Base-by-base conservation (phyloP, 2,329 filamentous ascomycete species). In the Fusarium acutatum region DNA sequence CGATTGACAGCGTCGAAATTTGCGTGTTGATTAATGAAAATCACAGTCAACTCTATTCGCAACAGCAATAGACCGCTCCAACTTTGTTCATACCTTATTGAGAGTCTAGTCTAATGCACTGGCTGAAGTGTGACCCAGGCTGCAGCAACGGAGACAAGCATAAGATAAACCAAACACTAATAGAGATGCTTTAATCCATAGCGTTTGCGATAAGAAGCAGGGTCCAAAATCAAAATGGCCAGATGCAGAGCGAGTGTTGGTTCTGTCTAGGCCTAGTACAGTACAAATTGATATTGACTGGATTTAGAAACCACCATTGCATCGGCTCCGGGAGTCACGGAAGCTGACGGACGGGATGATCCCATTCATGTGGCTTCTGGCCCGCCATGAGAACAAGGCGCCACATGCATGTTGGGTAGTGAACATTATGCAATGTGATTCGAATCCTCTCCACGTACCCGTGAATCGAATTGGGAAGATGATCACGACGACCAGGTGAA, bases 271-370 rank as follows among this genome's bases (percentile, higher is more conserved):
- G 7, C 34, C 20, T 30, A 34, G 47, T 56, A 32, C 37, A 32
- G 30, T 34, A 24, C 28, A 56, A 44, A 24, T 60, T 47, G 38
- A 30, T 37, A 22, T 30, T 30, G 15, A 44, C 61, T 40, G 35
- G 14, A 47, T 49, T 62, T 49, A 62, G 65, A 68, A 64, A 63
- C 65, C 24, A 67, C 52, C 65, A 64, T 38, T 53, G 28, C 32
- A 57, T 71, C 53, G 65, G 56, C 69, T 70, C 60, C 70, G 70
- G 70, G 52, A 73, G 57, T 65, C 50, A 50, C 69, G 65, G 70
- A 73, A 73, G 67, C 52, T 69, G 66, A 52, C 30, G 38, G 38
- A 26, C 59, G 43, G 58, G 57, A 49, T 58, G 63, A 41, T 32
- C 26, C 49, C 12, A 47, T 54, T 28, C 30, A 26, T 54, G 54